Percentiles rank a stretch among this genome's conserved stretches.
Evolutionary conservation across 257 asterid genomes (phyloP).

Genomic region (Ophiorrhiza pumila): DNA sequence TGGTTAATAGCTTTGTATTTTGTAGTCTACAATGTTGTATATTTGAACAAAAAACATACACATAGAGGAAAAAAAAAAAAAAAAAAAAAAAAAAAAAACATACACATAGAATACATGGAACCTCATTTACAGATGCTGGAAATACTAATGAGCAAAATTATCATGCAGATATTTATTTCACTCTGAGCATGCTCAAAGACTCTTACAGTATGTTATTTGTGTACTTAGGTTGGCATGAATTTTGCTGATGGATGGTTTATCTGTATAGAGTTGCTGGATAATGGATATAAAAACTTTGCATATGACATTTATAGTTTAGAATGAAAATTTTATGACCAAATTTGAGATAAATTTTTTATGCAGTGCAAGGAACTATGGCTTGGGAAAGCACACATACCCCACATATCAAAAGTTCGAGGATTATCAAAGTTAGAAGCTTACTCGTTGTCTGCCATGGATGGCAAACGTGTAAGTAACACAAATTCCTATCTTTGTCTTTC

Average conservation of each 20-base stretch:
- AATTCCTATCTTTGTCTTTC: too few relatives aligned
- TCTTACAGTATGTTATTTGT: neutral
- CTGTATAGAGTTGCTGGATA: neutral
- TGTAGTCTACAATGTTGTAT: neutral
- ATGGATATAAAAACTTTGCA: neutral
- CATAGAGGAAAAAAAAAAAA: too few relatives aligned
- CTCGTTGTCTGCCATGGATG: constrained; percentile 63
- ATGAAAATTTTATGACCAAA: neutral
- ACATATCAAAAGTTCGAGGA: constrained; percentile 48
- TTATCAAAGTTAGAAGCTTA: constrained; percentile 51
- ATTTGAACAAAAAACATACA: neutral
- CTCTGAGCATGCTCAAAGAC: neutral
- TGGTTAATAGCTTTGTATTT: neutral
- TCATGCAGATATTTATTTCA: neutral
- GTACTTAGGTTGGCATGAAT: neutral
- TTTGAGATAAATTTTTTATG: constrained; percentile 10
- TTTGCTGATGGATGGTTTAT: neutral
- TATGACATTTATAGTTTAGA: neutral
- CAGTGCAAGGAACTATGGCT: constrained; percentile 77
- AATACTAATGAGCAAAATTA: neutral
- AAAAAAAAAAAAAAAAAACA: too few relatives aligned
- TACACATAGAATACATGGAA: neutral
- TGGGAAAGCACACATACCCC: constrained; percentile 82
- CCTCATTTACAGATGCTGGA: neutral
- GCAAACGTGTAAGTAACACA: constrained; percentile 54